These are phyloP conservation scores for Puccinia horiana DNA, from an alignment of 1,284 basidiomycete species.

Conservation along the genomic window DNA sequence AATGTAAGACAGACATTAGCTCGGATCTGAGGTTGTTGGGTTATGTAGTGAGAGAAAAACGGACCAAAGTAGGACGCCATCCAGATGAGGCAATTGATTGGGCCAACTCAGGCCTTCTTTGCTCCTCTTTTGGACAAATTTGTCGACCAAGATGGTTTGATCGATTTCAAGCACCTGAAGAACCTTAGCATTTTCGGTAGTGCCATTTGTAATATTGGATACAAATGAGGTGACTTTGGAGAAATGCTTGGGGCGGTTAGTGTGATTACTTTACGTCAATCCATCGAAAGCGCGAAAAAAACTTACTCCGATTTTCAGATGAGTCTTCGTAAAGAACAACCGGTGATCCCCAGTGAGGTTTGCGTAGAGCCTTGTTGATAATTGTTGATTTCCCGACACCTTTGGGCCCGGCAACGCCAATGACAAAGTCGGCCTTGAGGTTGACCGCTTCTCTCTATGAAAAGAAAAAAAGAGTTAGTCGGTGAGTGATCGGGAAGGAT, in stretches of 20 bases:
- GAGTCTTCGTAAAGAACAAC: slow-evolving; percentile 22
- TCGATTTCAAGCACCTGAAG: slow-evolving; percentile 56
- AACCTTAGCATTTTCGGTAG: slow-evolving; percentile 47
- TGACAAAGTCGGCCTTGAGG: slow-evolving; percentile 47
- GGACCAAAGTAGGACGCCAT: slow-evolving; percentile 56
- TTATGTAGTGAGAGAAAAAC: background rate
- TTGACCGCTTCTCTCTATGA: slow-evolving; percentile 11
- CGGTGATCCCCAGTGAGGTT: background rate
- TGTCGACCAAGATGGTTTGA: slow-evolving; percentile 50
- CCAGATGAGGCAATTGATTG: slow-evolving; percentile 52
- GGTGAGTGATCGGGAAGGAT: background rate
- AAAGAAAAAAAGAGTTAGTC: background rate
- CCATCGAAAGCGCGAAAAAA: background rate
- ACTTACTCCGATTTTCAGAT: slow-evolving; percentile 17
- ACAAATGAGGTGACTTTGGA: slow-evolving; percentile 51
- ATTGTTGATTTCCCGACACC: slow-evolving; percentile 57
- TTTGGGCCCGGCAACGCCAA: slow-evolving; percentile 55
- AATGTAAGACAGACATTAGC: background rate
- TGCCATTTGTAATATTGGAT: slow-evolving; percentile 51
- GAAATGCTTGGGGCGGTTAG: background rate
- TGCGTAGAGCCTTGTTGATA: slow-evolving; percentile 53
- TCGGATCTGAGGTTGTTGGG: background rate
- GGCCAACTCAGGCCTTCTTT: slow-evolving; percentile 55
- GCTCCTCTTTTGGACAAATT: slow-evolving; percentile 40
- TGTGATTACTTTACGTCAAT: too few relatives aligned